Percentiles rank a stretch among this genome's conserved stretches.
phyloP scores from a whole-genome alignment of 176 grass and related monocot species.

The Musa itinerans region DNA sequence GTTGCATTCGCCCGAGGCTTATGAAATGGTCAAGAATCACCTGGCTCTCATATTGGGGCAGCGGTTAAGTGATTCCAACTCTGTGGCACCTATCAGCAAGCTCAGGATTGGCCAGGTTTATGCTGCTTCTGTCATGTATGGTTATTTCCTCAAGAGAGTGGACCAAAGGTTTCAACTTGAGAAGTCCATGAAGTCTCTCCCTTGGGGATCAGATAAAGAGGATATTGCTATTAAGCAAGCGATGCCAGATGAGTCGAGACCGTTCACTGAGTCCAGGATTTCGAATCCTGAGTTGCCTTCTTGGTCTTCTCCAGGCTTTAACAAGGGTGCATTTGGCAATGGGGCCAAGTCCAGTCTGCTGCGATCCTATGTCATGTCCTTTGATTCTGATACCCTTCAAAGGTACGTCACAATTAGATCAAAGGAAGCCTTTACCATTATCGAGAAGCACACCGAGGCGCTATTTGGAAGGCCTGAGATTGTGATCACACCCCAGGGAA shows the following conservation, averaged over 20 bases:
- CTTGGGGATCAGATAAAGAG: conserved; percentile 50
- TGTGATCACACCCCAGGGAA: conserved; percentile 62
- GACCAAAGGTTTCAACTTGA: conserved; percentile 94
- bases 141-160: conserved; percentile 87
- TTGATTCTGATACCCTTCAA: conserved; percentile 76
- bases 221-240: conserved; percentile 43
- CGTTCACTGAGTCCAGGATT: conserved; percentile 25
- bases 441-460: conserved; percentile 82
- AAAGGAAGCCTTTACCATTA: conserved; percentile 76
- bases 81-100: conserved; percentile 78
- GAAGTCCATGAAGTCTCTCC: conserved; percentile 72
- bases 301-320: conserved; percentile 38
- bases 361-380: conserved; percentile 75
- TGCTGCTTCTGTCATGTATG: conserved; percentile 89
- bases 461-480: conserved; percentile 88
- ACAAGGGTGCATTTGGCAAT: conserved; percentile 29
- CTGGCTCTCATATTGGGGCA: conserved; percentile 79
- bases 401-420: conserved; percentile 70
- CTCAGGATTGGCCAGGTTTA: conserved; percentile 84
- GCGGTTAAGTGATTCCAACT: conserved; percentile 33
- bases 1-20: conserved; percentile 62
- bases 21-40: conserved; percentile 95
- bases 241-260: conserved; percentile 30
- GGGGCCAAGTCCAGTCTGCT: conserved; percentile 56
- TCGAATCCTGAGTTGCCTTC: conserved; percentile 42